Percentiles rank a stretch among this genome's conserved stretches.
Evolutionary conservation across 75 land plant species (phyloP).

Genomic region (Picea sitchensis): DNA sequence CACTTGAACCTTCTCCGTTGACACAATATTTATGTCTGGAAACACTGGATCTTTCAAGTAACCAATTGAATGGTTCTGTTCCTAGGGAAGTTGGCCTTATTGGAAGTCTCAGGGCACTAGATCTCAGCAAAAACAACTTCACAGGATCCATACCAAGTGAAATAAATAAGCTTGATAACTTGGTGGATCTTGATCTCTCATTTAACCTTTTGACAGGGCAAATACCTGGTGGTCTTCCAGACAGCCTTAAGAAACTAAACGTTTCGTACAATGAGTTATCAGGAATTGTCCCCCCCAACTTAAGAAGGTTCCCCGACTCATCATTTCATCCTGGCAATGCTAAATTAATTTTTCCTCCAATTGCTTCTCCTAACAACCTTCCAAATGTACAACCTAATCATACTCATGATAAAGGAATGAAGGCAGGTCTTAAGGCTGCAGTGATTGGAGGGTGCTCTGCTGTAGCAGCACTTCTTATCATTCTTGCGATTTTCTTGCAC

Average conservation of each 20-base stretch:
- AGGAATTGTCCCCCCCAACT: slow-evolving; percentile 68
- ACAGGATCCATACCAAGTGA: slow-evolving; percentile 65
- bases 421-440: slow-evolving; percentile 38
- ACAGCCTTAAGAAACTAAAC: slow-evolving; percentile 47
- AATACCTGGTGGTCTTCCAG: slow-evolving; percentile 63
- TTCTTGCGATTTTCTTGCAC: slow-evolving; percentile 47
- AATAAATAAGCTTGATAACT: slow-evolving; percentile 39
- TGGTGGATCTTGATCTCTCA: slow-evolving; percentile 73
- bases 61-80: slow-evolving; percentile 62
- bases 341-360: slow-evolving; percentile 36
- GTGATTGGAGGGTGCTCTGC: slow-evolving; percentile 64
- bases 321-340: slow-evolving; percentile 94
- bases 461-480: slow-evolving; percentile 47
- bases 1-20: slow-evolving; percentile 8
- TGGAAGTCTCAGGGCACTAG: slow-evolving; percentile 39
- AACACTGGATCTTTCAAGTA: slow-evolving; percentile 71
- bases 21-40: slow-evolving; percentile 25
- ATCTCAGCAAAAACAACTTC: slow-evolving; percentile 61
- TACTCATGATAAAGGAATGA: slow-evolving; percentile 20
- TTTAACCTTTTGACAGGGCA: slow-evolving; percentile 72
- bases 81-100: slow-evolving; percentile 55
- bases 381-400: slow-evolving; percentile 15
- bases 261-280: slow-evolving; percentile 79
- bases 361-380: slow-evolving; percentile 27
- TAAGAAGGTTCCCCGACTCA: slow-evolving; percentile 70